Conservation (phyloP, 805 yeast genomes). For the Yarrowia deformans region DNA sequence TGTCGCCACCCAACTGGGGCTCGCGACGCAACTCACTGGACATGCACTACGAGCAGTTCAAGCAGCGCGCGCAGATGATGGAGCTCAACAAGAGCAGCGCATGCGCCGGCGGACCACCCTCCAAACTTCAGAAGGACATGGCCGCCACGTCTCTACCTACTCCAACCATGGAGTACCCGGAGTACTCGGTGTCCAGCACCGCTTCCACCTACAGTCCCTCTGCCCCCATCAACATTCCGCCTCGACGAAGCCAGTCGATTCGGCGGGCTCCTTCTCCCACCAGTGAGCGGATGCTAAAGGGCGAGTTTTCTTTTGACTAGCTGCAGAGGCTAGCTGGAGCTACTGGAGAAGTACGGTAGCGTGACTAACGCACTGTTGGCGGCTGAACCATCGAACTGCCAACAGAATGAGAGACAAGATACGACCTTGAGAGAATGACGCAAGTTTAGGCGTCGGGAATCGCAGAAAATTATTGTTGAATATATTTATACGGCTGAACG, state of each 20-base stretch:
- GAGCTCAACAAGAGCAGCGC: conserved; percentile 11
- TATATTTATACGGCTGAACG: too few relatives aligned
- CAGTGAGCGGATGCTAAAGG: conserved; percentile 32
- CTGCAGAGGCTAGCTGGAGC: not conserved
- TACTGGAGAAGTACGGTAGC: not conserved
- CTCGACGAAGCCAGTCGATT: conserved; percentile 6
- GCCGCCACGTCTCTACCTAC: conserved; percentile 9
- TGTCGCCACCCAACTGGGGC: conserved; percentile 36
- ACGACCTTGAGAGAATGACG: too few relatives aligned
- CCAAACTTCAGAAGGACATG: conserved; percentile 1
- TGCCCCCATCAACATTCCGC: conserved; percentile 38
- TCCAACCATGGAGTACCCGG: conserved; percentile 21
- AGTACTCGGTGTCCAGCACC: conserved; percentile 9
- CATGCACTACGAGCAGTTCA: conserved; percentile 36
- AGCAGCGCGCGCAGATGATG: conserved; percentile 24
- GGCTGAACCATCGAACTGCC: conserved; percentile 30
- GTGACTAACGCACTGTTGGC: not conserved
- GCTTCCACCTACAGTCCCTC: conserved; percentile 21
- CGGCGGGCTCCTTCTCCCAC: conserved; percentile 32
- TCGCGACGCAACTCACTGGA: conserved; percentile 35
- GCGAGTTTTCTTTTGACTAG: conserved; percentile 36
- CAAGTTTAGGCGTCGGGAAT: too few relatives aligned
- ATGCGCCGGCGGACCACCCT: too few relatives aligned
- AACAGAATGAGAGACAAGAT: too few relatives aligned
- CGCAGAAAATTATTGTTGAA: too few relatives aligned